Conservation (phyloP, 2,329 filamentous ascomycete genomes). For the Neofusicoccum sp. region DNA sequence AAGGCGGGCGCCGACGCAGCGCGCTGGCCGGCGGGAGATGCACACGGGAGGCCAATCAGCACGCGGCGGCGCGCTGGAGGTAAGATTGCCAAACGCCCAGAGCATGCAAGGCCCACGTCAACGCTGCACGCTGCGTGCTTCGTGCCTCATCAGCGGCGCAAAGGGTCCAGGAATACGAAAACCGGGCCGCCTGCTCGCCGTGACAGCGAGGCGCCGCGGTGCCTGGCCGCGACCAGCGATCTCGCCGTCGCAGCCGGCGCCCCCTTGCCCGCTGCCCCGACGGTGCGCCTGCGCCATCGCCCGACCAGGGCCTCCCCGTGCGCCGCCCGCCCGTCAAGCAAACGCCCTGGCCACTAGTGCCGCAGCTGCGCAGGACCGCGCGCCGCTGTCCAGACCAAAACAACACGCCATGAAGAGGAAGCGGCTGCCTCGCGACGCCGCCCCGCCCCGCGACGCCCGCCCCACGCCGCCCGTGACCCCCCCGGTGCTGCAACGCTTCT, state of each 20-base stretch:
- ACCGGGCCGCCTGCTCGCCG: neutral
- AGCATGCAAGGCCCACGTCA: neutral
- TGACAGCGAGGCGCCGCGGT: too few relatives aligned
- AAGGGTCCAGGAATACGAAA: neutral
- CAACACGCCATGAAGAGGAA: conserved; percentile 14
- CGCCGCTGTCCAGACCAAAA: neutral
- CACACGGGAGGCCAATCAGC: conserved; percentile 15
- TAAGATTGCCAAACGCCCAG: conserved; percentile 8
- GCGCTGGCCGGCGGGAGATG: conserved; percentile 16
- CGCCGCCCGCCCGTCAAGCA: conserved; percentile 2
- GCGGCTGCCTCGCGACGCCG: neutral
- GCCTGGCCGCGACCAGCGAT: neutral
- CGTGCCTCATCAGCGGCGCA: conserved; percentile 10
- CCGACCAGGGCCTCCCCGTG: neutral
- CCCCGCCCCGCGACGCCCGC: neutral
- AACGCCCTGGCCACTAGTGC: conserved; percentile 11
- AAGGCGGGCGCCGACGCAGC: conserved; percentile 5
- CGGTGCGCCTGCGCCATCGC: neutral
- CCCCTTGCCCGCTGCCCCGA: conserved; percentile 1
- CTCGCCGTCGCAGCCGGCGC: neutral
- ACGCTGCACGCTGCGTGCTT: neutral
- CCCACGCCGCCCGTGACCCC: conserved; percentile 44
- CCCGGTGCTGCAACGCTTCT: conserved; percentile 67
- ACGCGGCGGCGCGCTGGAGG: conserved; percentile 3
- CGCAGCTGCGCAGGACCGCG: neutral